A percentile compares a stretch with the other conserved stretches of the same genome.
phyloP scores from a whole-genome alignment of 1,284 basidiomycete genomes.

The Naganishia cerealis region DNA sequence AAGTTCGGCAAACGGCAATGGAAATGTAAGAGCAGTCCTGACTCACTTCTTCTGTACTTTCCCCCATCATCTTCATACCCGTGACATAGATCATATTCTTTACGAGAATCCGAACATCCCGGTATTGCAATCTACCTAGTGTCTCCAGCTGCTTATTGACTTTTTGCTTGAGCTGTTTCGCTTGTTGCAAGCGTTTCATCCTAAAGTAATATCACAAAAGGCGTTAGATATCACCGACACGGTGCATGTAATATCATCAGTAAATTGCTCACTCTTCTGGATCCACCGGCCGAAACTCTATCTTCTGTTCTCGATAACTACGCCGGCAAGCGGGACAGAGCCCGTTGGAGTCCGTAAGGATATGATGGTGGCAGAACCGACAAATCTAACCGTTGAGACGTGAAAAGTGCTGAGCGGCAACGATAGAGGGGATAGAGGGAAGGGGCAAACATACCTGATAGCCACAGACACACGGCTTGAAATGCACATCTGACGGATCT shows the following conservation, averaged over 20 bases:
- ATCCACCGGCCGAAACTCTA: constrained; percentile 93
- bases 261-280: constrained; percentile 79
- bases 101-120: constrained; percentile 93
- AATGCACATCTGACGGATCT: constrained; percentile 98
- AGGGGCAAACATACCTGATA: constrained; percentile 71
- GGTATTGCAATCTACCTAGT: constrained; percentile 80
- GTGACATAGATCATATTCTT: constrained; percentile 95
- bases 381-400: constrained; percentile 69
- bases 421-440: neutral
- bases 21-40: neutral
- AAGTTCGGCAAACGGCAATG: neutral
- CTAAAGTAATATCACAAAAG: constrained; percentile 55
- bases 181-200: constrained; percentile 90
- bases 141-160: constrained; percentile 93
- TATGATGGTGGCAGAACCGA: constrained; percentile 99
- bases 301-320: constrained; percentile 86
- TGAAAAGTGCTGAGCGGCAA: constrained; percentile 1
- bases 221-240: neutral
- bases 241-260: neutral
- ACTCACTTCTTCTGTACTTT: constrained; percentile 77
- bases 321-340: constrained; percentile 95
- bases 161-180: constrained; percentile 92
- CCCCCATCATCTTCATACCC: constrained; percentile 82
- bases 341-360: constrained; percentile 92
- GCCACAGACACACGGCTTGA: constrained; percentile 98